phyloP scores from a whole-genome alignment of 2,329 filamentous ascomycete species.

The Talaromyces pinophilus region DNA sequence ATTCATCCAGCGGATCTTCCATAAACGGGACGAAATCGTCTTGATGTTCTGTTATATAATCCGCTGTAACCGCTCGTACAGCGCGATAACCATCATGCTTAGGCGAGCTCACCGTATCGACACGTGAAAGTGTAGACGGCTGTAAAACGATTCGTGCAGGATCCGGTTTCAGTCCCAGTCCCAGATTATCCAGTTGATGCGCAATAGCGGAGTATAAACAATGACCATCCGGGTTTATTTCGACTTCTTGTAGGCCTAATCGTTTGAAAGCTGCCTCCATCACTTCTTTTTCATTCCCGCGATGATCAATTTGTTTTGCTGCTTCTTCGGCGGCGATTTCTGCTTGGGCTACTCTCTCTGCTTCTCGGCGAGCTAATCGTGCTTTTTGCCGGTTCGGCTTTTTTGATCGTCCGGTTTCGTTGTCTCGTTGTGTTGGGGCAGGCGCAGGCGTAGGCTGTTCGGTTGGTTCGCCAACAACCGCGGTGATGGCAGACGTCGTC shows the following conservation, averaged over 20 bases:
- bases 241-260: constrained; percentile 68
- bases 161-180: constrained; percentile 42
- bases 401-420: constrained; percentile 46
- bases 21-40: constrained; percentile 86
- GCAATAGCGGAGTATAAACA: constrained; percentile 92
- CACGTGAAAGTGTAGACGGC: constrained; percentile 33
- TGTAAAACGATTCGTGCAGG: constrained; percentile 38
- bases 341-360: constrained; percentile 73
- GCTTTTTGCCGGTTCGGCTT: constrained; percentile 93
- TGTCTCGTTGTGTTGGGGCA: constrained; percentile 15
- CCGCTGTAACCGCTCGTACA: constrained; percentile 70
- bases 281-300: constrained; percentile 66
- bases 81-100: constrained; percentile 60
- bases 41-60: constrained; percentile 71
- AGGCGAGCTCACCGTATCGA: constrained; percentile 38
- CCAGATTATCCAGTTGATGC: constrained; percentile 68
- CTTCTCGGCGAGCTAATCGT: constrained; percentile 81
- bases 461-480: neutral
- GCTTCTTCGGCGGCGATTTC: constrained; percentile 74
- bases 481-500: neutral
- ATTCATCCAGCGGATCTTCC: constrained; percentile 73
- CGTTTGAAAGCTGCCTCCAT: constrained; percentile 69
- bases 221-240: constrained; percentile 88
- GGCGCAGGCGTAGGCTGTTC: neutral
- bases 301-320: constrained; percentile 69